Percentiles rank a stretch among this genome's conserved stretches.
Evolutionary conservation across 139 green algal genomes (phyloP).

Genomic region (Chlorella sp.): DNA sequence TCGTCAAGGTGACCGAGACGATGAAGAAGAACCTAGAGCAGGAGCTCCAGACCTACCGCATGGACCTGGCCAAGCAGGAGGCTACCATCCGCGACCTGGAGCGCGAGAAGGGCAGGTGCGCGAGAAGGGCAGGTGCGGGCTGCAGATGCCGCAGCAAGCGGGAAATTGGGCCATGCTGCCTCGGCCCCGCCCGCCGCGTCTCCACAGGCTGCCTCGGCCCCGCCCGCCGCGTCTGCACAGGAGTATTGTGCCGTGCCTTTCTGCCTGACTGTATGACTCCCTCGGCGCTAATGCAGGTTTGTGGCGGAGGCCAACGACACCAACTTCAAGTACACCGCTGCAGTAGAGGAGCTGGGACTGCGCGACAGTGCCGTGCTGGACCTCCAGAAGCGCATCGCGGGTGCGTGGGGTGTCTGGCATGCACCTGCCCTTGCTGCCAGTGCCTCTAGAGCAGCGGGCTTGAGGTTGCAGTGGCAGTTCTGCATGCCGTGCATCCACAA

Average conservation of each 20-base stretch:
- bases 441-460: not conserved
- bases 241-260: too few relatives aligned
- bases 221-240: too few relatives aligned
- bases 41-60: conserved; percentile 80
- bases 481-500: too few relatives aligned
- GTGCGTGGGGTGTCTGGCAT: conserved; percentile 33
- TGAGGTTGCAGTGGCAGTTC: not conserved
- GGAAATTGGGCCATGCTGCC: too few relatives aligned
- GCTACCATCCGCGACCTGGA: conserved; percentile 62
- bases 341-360: conserved; percentile 87
- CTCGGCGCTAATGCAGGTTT: too few relatives aligned
- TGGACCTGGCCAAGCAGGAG: conserved; percentile 74
- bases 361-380: conserved; percentile 87
- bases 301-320: conserved; percentile 73
- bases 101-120: conserved; percentile 84
- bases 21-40: conserved; percentile 88
- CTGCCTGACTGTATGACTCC: too few relatives aligned
- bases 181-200: too few relatives aligned
- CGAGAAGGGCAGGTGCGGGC: too few relatives aligned
- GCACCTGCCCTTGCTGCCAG: not conserved
- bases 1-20: conserved; percentile 88
- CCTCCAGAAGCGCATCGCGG: conserved; percentile 76
- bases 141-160: too few relatives aligned
- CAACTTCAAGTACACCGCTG: conserved; percentile 73
- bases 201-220: too few relatives aligned